Base-by-base conservation (phyloP, 73 alveolate species). In the Paramecium caudatum region DNA sequence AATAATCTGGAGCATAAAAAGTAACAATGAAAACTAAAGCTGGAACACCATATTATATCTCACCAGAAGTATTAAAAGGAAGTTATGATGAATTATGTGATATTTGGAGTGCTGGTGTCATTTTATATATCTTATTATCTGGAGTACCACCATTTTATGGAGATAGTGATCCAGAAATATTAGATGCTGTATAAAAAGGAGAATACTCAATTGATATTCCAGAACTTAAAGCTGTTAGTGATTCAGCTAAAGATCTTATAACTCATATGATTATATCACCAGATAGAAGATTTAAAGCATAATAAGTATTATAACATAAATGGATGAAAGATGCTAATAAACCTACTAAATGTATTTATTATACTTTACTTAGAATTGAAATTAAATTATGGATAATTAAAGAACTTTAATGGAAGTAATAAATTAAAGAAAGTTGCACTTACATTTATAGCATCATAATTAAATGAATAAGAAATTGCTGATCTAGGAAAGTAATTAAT, bases 81-180 rank as follows among this genome's bases (percentile, higher is more conserved):
- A 46, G 69, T 61, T 93, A 93, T 91, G 94, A 93, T 91, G 94
- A 91, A 46, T 82, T 86, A 32, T 93, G 96, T 69, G 96, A 93
- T 82, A 91, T 90, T 8, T 93, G 96, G 96, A 39, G 90, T 82
- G 91, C 91, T 46, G 96, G 96, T 16, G 96, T 93, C 50, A 93
- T 93, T 50, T 69, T 93, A 15, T 93, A 93, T 62, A 93, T 93
- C 9, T 48, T 93, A 33, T 91, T 93, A 82, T 91, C 94, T 33
- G 96, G 96, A n/a, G 91, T 91, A 17, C 96, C 96, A 30, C 96
- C 96, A 1, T 93, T 93, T 61, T 90, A 82, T 82, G 96, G 96
- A 34, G 94, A 91, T 25, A 93, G 87, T 68, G 96, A 93, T 46
- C 65, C 93, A 21, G 94, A 93, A 46, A 83, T 93, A 25, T 93